Evolutionary conservation across 2,329 filamentous ascomycete genomes (phyloP).

Genomic region (Fulvia fulva): DNA sequence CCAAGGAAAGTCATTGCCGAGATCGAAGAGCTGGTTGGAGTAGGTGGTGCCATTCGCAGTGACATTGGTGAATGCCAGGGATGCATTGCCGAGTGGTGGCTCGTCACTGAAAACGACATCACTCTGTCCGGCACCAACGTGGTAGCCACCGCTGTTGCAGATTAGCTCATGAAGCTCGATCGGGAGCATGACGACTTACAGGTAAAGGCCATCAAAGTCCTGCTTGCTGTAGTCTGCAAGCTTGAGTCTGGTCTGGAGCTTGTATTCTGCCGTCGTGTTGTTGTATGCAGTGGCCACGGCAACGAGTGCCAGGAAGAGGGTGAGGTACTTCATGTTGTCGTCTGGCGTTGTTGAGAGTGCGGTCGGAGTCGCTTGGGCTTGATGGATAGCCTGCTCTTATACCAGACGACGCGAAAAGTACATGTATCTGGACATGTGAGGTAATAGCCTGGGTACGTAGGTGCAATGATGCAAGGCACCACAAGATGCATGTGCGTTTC

Average conservation of each 20-base stretch:
- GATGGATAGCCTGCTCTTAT: not conserved
- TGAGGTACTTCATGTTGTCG: constrained; percentile 17
- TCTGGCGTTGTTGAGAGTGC: not conserved
- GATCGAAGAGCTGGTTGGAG: constrained; percentile 31
- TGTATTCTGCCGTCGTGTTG: constrained; percentile 29
- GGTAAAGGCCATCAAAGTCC: constrained; percentile 28
- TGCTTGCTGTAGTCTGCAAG: constrained; percentile 19
- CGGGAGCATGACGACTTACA: constrained; percentile 12
- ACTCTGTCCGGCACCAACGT: constrained; percentile 29
- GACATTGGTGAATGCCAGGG: constrained; percentile 27
- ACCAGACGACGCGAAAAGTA: not conserved
- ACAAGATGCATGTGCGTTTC: not conserved
- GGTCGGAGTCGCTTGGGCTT: not conserved
- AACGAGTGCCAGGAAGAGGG: constrained; percentile 16
- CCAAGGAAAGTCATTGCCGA: constrained; percentile 30
- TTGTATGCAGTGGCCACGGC: constrained; percentile 19
- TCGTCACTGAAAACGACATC: constrained; percentile 27
- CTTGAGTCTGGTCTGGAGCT: constrained; percentile 29
- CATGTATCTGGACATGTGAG: not conserved
- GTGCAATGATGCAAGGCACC: not conserved
- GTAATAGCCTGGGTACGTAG: not conserved
- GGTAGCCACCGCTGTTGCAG: constrained; percentile 13
- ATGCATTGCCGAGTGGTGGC: constrained; percentile 20
- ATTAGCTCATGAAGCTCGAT: not conserved
- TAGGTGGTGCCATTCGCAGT: constrained; percentile 19